phyloP scores from a whole-genome alignment of 2,329 filamentous ascomycete genomes.

The Macrophomina pseudophaseolina region DNA sequence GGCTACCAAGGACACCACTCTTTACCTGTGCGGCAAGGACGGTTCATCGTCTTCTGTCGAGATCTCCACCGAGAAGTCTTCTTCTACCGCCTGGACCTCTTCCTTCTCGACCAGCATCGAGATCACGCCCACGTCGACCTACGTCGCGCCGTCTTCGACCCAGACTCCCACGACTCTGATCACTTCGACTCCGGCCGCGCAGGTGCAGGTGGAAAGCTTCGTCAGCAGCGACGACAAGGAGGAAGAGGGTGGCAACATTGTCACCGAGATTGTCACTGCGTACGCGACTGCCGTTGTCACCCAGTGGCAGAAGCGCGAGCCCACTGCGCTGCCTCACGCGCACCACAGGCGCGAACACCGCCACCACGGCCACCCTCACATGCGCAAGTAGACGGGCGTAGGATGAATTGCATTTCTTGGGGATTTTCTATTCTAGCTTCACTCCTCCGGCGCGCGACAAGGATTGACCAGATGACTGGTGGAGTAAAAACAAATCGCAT shows the following conservation, averaged over 20 bases:
- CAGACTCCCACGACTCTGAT: conserved; percentile 29
- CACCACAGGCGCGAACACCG: conserved; percentile 41
- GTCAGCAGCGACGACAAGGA: conserved; percentile 8
- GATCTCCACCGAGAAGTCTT: conserved; percentile 4
- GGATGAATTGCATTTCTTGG: conserved; percentile 3
- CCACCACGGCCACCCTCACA: conserved; percentile 33
- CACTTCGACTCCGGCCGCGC: conserved; percentile 35
- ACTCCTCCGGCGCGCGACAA: conserved; percentile 9
- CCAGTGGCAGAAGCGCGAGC: conserved; percentile 31
- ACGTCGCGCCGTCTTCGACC: conserved; percentile 28
- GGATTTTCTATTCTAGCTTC: conserved; percentile 7
- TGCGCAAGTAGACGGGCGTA: conserved; percentile 20
- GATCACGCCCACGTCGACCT: conserved; percentile 17
- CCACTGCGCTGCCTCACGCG: conserved; percentile 4
- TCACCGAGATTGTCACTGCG: conserved; percentile 34
- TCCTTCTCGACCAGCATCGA: conserved; percentile 27
- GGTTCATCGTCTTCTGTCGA: conserved; percentile 9
- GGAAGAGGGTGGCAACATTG: conserved; percentile 12
- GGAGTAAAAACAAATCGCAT: conserved; percentile 4
- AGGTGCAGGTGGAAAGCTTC: conserved; percentile 40
- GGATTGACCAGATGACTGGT: neutral
- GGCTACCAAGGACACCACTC: conserved; percentile 25
- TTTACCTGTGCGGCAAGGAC: conserved; percentile 28
- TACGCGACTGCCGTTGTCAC: conserved; percentile 30
- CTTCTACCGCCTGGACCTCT: conserved; percentile 28